Percentiles rank a stretch among this genome's conserved stretches.
Evolutionary conservation across 179 eudicot species (phyloP).

Genomic region (Heliamphora ciliata): DNA sequence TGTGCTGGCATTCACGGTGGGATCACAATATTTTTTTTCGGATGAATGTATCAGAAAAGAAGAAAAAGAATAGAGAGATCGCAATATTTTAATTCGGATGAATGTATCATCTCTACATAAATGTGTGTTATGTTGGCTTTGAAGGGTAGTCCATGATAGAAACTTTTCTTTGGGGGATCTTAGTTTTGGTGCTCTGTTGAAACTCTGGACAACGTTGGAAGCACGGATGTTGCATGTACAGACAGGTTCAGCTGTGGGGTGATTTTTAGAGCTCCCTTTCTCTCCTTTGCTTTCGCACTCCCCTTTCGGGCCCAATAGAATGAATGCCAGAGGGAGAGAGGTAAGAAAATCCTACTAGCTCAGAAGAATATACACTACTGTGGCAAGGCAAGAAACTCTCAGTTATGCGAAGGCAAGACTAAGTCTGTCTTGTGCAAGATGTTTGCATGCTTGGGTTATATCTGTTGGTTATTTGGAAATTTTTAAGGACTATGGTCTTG

Average conservation of each 20-base stretch:
- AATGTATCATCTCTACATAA: conserved; percentile 14
- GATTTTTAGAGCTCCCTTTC: conserved; percentile 10
- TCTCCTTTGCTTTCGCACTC: background rate
- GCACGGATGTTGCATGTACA: conserved; percentile 26
- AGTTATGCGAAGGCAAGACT: background rate
- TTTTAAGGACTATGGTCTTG: no score
- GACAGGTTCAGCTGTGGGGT: conserved; percentile 17
- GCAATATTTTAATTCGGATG: conserved; percentile 14
- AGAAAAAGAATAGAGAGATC: background rate
- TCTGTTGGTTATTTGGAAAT: no score
- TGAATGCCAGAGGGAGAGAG: background rate
- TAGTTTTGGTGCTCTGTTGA: conserved; percentile 16
- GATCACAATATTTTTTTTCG: background rate
- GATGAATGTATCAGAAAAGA: background rate
- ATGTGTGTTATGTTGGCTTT: conserved; percentile 15
- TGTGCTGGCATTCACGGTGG: no score
- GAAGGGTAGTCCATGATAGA: conserved; percentile 2
- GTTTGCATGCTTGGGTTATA: no score
- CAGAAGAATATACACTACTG: background rate
- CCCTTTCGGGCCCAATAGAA: background rate
- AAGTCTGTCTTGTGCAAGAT: no score
- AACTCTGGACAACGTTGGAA: conserved; percentile 10
- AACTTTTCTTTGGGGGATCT: conserved; percentile 15
- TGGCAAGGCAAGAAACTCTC: background rate
- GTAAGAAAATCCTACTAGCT: conserved; percentile 1